Conservation (phyloP, 192 early-diverging fungal species). For the Neocallimastix lanati region DNA sequence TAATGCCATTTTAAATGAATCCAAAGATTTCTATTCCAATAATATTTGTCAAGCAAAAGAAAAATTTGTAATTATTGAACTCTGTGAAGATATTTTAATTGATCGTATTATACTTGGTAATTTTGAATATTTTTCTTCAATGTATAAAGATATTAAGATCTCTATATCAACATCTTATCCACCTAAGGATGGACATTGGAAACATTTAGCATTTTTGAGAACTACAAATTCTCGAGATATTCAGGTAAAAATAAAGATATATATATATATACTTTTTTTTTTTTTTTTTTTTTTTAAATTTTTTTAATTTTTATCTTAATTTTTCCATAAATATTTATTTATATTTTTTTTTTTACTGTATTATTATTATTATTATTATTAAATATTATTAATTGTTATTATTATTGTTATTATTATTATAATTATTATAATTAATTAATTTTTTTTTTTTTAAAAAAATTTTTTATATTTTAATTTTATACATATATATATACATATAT, state of each 20-base stretch:
- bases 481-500: too few relatives aligned
- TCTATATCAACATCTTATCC: conserved; percentile 37
- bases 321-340: too few relatives aligned
- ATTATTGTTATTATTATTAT: too few relatives aligned
- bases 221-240: conserved; percentile 69
- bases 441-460: too few relatives aligned
- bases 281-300: background rate
- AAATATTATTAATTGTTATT: too few relatives aligned
- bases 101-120: conserved; percentile 80
- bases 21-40: conserved; percentile 46
- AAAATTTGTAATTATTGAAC: conserved; percentile 78
- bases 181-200: conserved; percentile 40
- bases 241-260: too few relatives aligned
- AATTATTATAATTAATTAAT: too few relatives aligned
- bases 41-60: conserved; percentile 1
- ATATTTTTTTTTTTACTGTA: too few relatives aligned
- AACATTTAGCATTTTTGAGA: conserved; percentile 56
- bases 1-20: conserved; percentile 63
- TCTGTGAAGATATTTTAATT: conserved; percentile 86
- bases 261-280: conserved; percentile 2
- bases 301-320: too few relatives aligned
- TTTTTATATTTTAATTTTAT: too few relatives aligned
- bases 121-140: conserved; percentile 91
- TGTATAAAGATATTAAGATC: conserved; percentile 73
- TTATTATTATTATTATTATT: too few relatives aligned